phyloP scores from a whole-genome alignment of 2,329 filamentous ascomycete species.

The Achaetomium macrosporum region DNA sequence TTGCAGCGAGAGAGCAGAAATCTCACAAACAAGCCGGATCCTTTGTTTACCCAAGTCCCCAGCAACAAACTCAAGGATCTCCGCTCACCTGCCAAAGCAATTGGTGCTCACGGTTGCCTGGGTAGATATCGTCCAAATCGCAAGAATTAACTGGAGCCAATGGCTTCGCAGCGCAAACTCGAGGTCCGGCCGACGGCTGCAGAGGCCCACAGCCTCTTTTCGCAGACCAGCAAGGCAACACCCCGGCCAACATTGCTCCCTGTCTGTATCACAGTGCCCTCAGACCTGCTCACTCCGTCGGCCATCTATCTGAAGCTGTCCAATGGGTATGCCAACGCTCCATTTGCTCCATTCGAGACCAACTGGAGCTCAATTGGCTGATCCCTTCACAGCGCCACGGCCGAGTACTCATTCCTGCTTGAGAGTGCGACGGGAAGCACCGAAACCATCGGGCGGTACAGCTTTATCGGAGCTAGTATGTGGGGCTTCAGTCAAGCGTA shows the following conservation, averaged over 20 bases:
- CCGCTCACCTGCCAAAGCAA: neutral
- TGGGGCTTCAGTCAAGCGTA: neutral
- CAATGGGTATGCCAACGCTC: constrained; percentile 31
- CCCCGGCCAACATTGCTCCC: constrained; percentile 61
- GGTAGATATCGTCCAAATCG: neutral
- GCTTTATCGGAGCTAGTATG: constrained; percentile 65
- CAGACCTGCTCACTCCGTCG: constrained; percentile 91
- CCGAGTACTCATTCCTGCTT: constrained; percentile 80
- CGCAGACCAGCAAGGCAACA: constrained; percentile 17
- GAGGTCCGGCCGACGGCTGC: constrained; percentile 23
- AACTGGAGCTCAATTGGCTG: neutral
- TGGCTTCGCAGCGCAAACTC: constrained; percentile 19
- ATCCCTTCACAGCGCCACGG: constrained; percentile 18
- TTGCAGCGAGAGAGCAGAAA: constrained; percentile 7
- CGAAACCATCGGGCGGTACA: constrained; percentile 90
- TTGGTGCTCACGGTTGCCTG: neutral
- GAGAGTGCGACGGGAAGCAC: constrained; percentile 76
- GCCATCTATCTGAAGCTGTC: constrained; percentile 90
- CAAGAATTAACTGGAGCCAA: neutral
- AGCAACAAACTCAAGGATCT: neutral
- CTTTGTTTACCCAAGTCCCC: too few relatives aligned
- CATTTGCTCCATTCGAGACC: neutral
- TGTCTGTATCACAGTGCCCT: constrained; percentile 73
- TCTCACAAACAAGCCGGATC: neutral
- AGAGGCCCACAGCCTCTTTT: constrained; percentile 23